phyloP scores from a whole-genome alignment of 768 basidiomycete genomes.

The Lactarius tabidus region DNA sequence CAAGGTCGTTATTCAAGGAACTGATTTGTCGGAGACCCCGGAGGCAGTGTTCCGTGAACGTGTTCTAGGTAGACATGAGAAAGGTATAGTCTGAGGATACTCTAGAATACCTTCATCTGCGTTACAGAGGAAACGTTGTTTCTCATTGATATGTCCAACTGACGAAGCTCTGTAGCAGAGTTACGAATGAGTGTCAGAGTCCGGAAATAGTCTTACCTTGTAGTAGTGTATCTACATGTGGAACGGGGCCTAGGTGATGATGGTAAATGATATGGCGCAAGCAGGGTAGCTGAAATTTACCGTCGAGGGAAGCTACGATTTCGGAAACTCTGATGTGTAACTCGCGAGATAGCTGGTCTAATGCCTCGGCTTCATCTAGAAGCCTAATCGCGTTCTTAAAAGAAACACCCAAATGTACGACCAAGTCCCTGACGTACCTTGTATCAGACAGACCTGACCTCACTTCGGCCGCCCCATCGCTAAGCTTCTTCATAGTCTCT shows the following conservation, averaged over 20 bases:
- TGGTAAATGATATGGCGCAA: conserved; percentile 1
- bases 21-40: conserved; percentile 71
- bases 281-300: not conserved
- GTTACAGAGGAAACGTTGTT: conserved; percentile 15
- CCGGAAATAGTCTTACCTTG: conserved; percentile 41
- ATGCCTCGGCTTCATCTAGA: conserved; percentile 20
- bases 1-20: conserved; percentile 73
- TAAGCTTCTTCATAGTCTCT: conserved; percentile 22
- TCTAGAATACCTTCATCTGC: conserved; percentile 20
- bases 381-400: not conserved
- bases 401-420: not conserved
- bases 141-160: conserved; percentile 22
- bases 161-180: conserved; percentile 22
- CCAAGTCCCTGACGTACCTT: conserved; percentile 10
- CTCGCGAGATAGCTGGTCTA: conserved; percentile 20
- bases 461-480: conserved; percentile 24
- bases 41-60: conserved; percentile 65
- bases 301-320: conserved; percentile 16
- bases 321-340: conserved; percentile 15
- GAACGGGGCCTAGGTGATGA: conserved; percentile 38
- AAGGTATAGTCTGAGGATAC: not conserved
- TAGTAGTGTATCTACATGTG: conserved; percentile 47
- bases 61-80: conserved; percentile 46
- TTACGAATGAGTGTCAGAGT: not conserved
- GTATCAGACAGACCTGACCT: conserved; percentile 18